A percentile compares a stretch with the other conserved stretches of the same genome.
phyloP scores from a whole-genome alignment of 352 stramenopile genomes.

The Phytophthora lateralis region DNA sequence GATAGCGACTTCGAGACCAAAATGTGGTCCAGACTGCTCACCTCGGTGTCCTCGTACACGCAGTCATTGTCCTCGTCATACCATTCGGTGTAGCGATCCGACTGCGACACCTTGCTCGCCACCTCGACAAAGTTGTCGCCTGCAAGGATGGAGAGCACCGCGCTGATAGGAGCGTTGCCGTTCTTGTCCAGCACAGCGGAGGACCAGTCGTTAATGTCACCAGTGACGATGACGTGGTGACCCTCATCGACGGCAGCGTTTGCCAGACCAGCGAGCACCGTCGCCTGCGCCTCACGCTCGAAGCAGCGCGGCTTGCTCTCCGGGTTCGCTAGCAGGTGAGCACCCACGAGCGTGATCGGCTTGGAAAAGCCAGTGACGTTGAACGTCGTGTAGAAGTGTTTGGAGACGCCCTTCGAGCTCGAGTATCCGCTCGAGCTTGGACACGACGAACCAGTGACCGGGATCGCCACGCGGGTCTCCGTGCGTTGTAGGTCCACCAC shows the following conservation, averaged over 20 bases:
- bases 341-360: slow-evolving; percentile 66
- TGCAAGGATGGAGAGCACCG: slow-evolving; percentile 53
- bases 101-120: slow-evolving; percentile 42
- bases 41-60: slow-evolving; percentile 50
- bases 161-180: slow-evolving; percentile 62
- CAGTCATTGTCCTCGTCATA: slow-evolving; percentile 70
- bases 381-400: slow-evolving; percentile 79
- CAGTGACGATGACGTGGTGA: slow-evolving; percentile 68
- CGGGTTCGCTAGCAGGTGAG: slow-evolving; percentile 67
- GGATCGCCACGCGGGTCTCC: slow-evolving; percentile 36
- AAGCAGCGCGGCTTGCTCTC: slow-evolving; percentile 58
- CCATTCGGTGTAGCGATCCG: slow-evolving; percentile 63
- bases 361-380: slow-evolving; percentile 68
- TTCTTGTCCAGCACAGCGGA: slow-evolving; percentile 58
- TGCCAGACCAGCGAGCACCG: slow-evolving; percentile 50
- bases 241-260: slow-evolving; percentile 44
- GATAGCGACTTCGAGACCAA: slow-evolving; percentile 59
- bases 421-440: slow-evolving; percentile 44
- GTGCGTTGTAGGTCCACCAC: slow-evolving; percentile 52
- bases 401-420: slow-evolving; percentile 58
- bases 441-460: slow-evolving; percentile 62
- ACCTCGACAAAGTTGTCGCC: slow-evolving; percentile 53
- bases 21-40: slow-evolving; percentile 68
- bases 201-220: slow-evolving; percentile 77
- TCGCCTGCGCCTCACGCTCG: slow-evolving; percentile 68